A percentile compares a stretch with the other conserved stretches of the same genome.
phyloP scores from a whole-genome alignment of 2,329 filamentous ascomycete genomes.

The Xylariaceae sp. region DNA sequence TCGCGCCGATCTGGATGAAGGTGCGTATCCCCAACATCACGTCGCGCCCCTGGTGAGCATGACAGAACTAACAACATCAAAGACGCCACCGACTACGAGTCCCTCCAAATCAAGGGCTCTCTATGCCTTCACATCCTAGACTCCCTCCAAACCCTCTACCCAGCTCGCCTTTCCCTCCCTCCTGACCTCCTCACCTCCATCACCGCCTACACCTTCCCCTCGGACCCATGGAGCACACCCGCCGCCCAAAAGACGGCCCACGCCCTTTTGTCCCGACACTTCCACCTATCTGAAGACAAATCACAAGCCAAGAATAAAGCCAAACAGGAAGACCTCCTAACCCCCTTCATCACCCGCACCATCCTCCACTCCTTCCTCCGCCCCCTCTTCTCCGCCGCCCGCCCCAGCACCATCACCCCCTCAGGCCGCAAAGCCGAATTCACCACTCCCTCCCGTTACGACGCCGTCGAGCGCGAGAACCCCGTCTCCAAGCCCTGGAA shows the following conservation, averaged over 20 bases:
- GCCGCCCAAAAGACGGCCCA: conserved; percentile 9
- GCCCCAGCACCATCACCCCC: conserved; percentile 49
- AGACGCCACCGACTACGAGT: conserved; percentile 15
- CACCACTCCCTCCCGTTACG: conserved; percentile 32
- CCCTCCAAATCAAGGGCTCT: conserved; percentile 15
- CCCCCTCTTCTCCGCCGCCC: conserved; percentile 59
- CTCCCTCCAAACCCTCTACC: conserved; percentile 14
- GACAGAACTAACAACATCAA: neutral
- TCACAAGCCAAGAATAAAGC: neutral
- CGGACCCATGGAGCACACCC: conserved; percentile 20
- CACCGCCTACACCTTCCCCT: conserved; percentile 22
- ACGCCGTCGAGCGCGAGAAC: conserved; percentile 32
- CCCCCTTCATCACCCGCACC: conserved; percentile 44
- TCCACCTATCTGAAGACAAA: conserved; percentile 1
- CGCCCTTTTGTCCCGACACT: conserved; percentile 13
- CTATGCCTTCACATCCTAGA: conserved; percentile 22
- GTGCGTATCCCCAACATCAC: conserved; percentile 4
- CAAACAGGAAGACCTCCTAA: neutral
- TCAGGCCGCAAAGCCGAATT: conserved; percentile 52
- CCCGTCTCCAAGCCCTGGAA: conserved; percentile 57
- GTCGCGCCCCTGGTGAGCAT: neutral
- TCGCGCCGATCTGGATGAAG: conserved; percentile 16
- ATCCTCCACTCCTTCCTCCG: conserved; percentile 62
- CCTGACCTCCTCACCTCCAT: conserved; percentile 25
- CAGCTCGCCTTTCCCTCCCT: conserved; percentile 11